These are phyloP conservation scores for Nakazawaea ishiwadae DNA, from an alignment of 805 yeast species.

Conservation along the genomic window DNA sequence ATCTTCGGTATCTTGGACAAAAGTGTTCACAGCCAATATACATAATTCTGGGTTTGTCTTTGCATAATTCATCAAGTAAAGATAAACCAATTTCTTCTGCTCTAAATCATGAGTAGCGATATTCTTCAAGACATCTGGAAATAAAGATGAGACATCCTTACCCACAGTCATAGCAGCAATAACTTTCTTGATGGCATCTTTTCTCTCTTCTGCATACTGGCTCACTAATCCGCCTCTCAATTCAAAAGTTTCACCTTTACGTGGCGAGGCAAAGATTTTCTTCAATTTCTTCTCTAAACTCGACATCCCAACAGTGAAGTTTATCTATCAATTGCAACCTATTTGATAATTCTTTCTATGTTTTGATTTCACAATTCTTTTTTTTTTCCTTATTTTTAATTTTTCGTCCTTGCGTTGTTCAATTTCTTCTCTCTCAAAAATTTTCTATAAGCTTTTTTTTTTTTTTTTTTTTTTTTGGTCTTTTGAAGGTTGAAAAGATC, in stretches of 20 bases:
- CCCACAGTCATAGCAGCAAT: constrained; percentile 98
- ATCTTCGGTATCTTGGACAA: constrained; percentile 91
- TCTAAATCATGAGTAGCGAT: constrained; percentile 95
- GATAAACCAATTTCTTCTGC: constrained; percentile 91
- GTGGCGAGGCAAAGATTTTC: constrained; percentile 36
- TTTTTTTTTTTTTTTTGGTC: background rate
- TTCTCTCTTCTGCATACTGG: constrained; percentile 90
- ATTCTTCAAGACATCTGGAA: constrained; percentile 94
- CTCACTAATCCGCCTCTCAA: constrained; percentile 87
- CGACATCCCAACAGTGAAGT: constrained; percentile 11
- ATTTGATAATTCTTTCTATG: no score
- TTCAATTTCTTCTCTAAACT: constrained; percentile 36
- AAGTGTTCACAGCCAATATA: constrained; percentile 93
- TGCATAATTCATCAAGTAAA: constrained; percentile 96
- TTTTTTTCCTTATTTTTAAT: background rate
- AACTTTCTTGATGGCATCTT: constrained; percentile 94
- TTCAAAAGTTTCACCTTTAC: constrained; percentile 81
- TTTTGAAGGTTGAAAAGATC: background rate
- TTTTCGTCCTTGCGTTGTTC: background rate
- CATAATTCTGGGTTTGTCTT: constrained; percentile 94
- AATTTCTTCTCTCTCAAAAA: no score
- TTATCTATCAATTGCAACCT: no score
- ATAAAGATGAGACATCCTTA: constrained; percentile 89
- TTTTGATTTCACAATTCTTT: no score
- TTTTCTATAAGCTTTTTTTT: background rate